phyloP scores from a whole-genome alignment of 257 asterid genomes.

The Mentha longifolia region DNA sequence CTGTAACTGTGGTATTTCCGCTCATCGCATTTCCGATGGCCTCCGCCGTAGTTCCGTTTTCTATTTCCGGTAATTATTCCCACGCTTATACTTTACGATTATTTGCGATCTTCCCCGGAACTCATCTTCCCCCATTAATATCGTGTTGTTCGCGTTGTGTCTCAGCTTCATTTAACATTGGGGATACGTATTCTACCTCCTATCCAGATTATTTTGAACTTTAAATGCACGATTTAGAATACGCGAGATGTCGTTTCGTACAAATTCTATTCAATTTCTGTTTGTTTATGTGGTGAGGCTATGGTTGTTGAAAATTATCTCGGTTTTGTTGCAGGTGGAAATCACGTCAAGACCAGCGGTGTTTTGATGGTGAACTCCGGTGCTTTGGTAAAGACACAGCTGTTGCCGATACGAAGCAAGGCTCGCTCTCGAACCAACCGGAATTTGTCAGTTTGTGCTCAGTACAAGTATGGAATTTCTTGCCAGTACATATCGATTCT shows the following conservation, averaged over 20 bases:
- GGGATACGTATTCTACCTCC: not conserved
- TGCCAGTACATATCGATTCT: not conserved
- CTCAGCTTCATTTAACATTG: not conserved
- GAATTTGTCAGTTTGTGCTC: constrained; percentile 55
- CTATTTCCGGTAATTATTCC: constrained; percentile 48
- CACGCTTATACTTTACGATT: constrained; percentile 9
- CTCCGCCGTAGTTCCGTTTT: constrained; percentile 46
- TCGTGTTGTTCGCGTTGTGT: not conserved
- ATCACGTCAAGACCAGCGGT: constrained; percentile 40
- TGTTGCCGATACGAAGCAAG: constrained; percentile 39
- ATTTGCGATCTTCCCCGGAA: constrained; percentile 12
- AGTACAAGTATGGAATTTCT: constrained; percentile 51
- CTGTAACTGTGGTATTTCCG: not conserved
- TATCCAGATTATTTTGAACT: constrained; percentile 19
- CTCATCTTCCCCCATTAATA: constrained; percentile 3
- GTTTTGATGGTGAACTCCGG: constrained; percentile 44
- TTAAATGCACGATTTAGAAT: constrained; percentile 5
- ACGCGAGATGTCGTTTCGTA: not conserved
- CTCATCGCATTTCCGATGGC: constrained; percentile 51
- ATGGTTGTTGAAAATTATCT: not conserved
- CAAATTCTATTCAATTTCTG: constrained; percentile 7
- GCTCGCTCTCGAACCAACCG: constrained; percentile 35
- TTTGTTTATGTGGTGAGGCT: constrained; percentile 7
- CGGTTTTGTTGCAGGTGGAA: constrained; percentile 50
- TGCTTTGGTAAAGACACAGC: constrained; percentile 50